These are phyloP conservation scores for Hanseniaspora nectarophila DNA, from an alignment of 805 yeast species.

Conservation along the genomic window DNA sequence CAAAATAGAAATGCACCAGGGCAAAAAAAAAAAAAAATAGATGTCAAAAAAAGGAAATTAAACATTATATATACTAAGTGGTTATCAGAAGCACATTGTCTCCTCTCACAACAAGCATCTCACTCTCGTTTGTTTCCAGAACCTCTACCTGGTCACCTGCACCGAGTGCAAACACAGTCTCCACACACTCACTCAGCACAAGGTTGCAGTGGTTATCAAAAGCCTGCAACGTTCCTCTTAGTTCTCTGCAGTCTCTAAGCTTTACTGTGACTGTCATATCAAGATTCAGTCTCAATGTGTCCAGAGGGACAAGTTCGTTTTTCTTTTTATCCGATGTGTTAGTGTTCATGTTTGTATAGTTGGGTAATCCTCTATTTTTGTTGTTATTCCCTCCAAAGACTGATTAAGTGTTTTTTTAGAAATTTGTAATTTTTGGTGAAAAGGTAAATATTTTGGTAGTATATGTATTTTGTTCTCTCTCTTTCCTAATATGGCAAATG, in stretches of 20 bases:
- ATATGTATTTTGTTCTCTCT: too few species aligned
- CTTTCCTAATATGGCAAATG: neutral
- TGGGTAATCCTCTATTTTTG: too few species aligned
- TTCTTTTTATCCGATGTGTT: neutral
- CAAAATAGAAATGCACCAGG: too few species aligned
- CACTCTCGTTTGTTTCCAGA: slow-evolving; percentile 43
- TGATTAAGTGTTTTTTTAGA: neutral
- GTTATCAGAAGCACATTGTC: slow-evolving; percentile 84
- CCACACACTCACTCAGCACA: slow-evolving; percentile 86
- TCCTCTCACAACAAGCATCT: slow-evolving; percentile 94
- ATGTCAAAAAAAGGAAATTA: neutral
- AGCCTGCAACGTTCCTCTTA: slow-evolving; percentile 80
- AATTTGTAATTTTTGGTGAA: too few species aligned
- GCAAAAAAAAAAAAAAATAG: neutral
- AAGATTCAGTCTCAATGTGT: slow-evolving; percentile 68
- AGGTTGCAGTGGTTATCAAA: slow-evolving; percentile 94
- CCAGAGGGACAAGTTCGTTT: slow-evolving; percentile 51
- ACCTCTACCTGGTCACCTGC: slow-evolving; percentile 1
- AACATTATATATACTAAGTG: too few species aligned
- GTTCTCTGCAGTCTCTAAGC: slow-evolving; percentile 86
- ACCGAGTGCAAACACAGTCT: slow-evolving; percentile 55
- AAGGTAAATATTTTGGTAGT: too few species aligned
- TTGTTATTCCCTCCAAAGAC: too few species aligned
- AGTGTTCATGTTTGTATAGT: neutral
- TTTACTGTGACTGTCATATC: slow-evolving; percentile 83